phyloP scores from a whole-genome alignment of 805 yeast genomes.

The Wickerhamomyces canadensis region DNA sequence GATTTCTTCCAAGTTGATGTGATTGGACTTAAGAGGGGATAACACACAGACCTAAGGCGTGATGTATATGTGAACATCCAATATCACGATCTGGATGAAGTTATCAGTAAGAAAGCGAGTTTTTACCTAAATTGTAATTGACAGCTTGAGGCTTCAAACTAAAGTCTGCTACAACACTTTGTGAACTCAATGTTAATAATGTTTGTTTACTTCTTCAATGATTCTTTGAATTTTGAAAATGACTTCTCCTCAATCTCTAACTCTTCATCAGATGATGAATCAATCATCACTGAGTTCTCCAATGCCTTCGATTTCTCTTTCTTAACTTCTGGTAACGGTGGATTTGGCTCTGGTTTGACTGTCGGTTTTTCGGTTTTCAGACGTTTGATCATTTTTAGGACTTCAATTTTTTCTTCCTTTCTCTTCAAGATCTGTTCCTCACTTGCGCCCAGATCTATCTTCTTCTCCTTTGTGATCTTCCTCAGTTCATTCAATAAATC shows the following conservation, averaged over 20 bases:
- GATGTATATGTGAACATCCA: too few species aligned
- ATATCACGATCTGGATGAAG: too few species aligned
- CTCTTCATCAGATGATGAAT: conserved; percentile 6
- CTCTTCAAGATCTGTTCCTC: conserved; percentile 25
- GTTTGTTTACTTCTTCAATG: background rate
- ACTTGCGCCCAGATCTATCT: conserved; percentile 29
- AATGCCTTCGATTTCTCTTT: background rate
- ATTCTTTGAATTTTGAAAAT: conserved; percentile 6
- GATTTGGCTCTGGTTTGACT: background rate
- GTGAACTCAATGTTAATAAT: too few species aligned
- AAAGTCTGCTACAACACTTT: too few species aligned
- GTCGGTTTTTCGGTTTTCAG: conserved; percentile 4
- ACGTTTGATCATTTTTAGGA: conserved; percentile 26
- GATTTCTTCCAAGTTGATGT: conserved; percentile 2
- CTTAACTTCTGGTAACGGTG: background rate
- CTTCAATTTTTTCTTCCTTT: conserved; percentile 22
- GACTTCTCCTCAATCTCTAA: conserved; percentile 4
- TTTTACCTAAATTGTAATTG: too few species aligned
- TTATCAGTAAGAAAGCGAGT: too few species aligned
- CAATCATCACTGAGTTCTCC: background rate
- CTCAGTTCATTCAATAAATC: conserved; percentile 25
- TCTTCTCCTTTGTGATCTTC: conserved; percentile 26
- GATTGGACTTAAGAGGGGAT: too few species aligned
- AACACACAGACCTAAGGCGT: too few species aligned
- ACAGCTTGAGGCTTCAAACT: too few species aligned